A percentile compares a stretch with the other conserved stretches of the same genome.
These are phyloP conservation scores for Mrakia gelida DNA, from an alignment of 768 basidiomycete genomes.

Conservation along the genomic window DNA sequence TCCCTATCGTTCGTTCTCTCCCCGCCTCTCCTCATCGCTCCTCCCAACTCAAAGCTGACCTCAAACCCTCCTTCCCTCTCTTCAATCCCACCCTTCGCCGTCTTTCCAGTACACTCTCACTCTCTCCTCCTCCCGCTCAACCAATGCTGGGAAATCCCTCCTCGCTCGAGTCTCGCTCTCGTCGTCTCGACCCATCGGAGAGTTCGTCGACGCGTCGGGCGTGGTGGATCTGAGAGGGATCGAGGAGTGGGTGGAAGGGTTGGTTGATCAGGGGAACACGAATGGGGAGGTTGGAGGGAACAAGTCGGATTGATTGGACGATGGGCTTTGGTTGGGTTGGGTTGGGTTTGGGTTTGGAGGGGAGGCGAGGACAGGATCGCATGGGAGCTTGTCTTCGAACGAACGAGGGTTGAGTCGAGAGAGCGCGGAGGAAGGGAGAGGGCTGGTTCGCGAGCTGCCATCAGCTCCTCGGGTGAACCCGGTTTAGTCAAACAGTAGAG, in stretches of 20 bases:
- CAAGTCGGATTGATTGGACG: too few species aligned
- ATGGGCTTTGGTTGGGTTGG: too few species aligned
- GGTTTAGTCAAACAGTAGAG: too few species aligned
- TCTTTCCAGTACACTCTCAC: conserved; percentile 66
- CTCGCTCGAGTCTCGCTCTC: conserved; percentile 62
- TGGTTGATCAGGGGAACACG: conserved; percentile 21
- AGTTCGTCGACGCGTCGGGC: conserved; percentile 76
- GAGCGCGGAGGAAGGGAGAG: too few species aligned
- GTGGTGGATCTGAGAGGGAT: conserved; percentile 70
- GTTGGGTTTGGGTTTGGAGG: too few species aligned
- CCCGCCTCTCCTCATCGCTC: neutral
- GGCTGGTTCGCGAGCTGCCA: too few species aligned
- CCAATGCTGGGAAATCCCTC: conserved; percentile 79
- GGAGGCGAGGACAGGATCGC: too few species aligned
- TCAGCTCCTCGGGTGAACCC: too few species aligned
- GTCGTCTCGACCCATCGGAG: conserved; percentile 56
- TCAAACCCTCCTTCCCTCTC: neutral
- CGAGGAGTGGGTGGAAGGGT: conserved; percentile 67
- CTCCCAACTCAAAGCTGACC: neutral
- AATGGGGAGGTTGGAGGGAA: neutral
- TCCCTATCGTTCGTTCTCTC: conserved; percentile 21
- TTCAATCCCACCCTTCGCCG: conserved; percentile 37
- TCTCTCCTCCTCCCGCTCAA: conserved; percentile 61
- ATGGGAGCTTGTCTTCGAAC: too few species aligned
- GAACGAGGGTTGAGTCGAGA: too few species aligned